Conservation (phyloP, 2,329 filamentous ascomycete species). For the Tolypocladium cylindrosporum region DNA sequence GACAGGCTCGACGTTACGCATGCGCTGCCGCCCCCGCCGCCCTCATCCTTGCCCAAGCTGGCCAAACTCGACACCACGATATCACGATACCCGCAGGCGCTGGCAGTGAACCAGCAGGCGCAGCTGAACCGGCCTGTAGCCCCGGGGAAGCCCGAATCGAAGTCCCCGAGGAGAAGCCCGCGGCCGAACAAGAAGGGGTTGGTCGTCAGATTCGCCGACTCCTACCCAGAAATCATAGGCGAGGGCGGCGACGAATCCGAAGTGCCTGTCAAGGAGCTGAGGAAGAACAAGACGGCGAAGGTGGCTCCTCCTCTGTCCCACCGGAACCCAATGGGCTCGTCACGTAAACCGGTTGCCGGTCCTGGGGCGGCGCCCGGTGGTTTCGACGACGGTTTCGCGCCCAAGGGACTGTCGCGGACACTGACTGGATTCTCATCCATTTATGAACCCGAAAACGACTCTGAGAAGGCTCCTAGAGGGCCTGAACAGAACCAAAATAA, state of each 20-base stretch:
- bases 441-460: slow-evolving; percentile 11
- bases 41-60: slow-evolving; percentile 35
- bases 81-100: slow-evolving; percentile 44
- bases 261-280: slow-evolving; percentile 61
- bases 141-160: slow-evolving; percentile 26
- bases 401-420: slow-evolving; percentile 43
- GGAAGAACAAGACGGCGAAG: slow-evolving; percentile 38
- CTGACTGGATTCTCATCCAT: slow-evolving; percentile 44
- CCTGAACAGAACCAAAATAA: background rate
- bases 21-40: slow-evolving; percentile 32
- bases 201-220: slow-evolving; percentile 63
- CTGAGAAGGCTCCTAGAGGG: background rate
- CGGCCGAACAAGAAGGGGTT: slow-evolving; percentile 54
- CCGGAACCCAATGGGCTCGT: slow-evolving; percentile 4
- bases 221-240: slow-evolving; percentile 72
- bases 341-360: background rate
- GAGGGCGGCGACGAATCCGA: slow-evolving; percentile 84
- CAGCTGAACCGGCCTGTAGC: slow-evolving; percentile 34
- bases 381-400: slow-evolving; percentile 35
- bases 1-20: slow-evolving; percentile 46
- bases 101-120: slow-evolving; percentile 31
- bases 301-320: slow-evolving; percentile 20
- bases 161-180: slow-evolving; percentile 33
- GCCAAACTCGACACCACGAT: slow-evolving; percentile 47
- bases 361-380: slow-evolving; percentile 3